Conservation (phyloP, 148 eudicot genomes). For the Vaccinium darrowii region DNA sequence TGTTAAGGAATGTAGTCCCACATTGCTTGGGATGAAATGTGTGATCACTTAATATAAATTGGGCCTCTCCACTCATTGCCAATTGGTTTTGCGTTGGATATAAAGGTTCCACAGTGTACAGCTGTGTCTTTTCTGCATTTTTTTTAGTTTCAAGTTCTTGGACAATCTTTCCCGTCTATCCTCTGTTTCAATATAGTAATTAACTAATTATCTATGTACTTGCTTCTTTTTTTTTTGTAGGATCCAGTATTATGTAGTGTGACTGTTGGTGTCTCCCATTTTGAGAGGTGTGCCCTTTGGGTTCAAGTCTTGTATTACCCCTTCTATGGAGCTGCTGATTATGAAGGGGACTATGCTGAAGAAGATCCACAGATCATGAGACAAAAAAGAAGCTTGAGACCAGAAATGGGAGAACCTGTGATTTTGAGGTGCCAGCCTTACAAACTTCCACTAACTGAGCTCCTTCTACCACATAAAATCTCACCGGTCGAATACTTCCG, state of each 20-base stretch:
- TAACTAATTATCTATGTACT: background rate
- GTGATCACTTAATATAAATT: too few species aligned
- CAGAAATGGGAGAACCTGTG: slow-evolving; percentile 87
- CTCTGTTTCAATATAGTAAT: background rate
- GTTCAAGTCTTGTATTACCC: slow-evolving; percentile 92
- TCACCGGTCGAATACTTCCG: slow-evolving; percentile 97
- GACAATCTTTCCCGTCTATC: background rate
- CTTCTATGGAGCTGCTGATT: slow-evolving; percentile 61
- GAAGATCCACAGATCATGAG: slow-evolving; percentile 76
- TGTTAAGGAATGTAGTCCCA: too few species aligned
- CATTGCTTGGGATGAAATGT: too few species aligned
- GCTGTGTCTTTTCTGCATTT: background rate
- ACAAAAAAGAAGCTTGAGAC: slow-evolving; percentile 66
- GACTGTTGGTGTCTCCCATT: slow-evolving; percentile 92
- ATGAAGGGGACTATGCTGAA: slow-evolving; percentile 76
- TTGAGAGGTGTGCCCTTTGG: slow-evolving; percentile 94
- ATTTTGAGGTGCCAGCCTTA: slow-evolving; percentile 96
- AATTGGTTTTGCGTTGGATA: too few species aligned
- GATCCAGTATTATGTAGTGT: slow-evolving; percentile 89
- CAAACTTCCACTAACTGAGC: slow-evolving; percentile 90
- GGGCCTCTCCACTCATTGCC: too few species aligned
- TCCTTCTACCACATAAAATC: slow-evolving; percentile 89
- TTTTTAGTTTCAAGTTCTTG: background rate
- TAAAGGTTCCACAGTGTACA: background rate
- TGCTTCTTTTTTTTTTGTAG: slow-evolving; percentile 36